Base-by-base conservation (phyloP, 805 yeast genomes). In the Saturnispora serradocipensis region DNA sequence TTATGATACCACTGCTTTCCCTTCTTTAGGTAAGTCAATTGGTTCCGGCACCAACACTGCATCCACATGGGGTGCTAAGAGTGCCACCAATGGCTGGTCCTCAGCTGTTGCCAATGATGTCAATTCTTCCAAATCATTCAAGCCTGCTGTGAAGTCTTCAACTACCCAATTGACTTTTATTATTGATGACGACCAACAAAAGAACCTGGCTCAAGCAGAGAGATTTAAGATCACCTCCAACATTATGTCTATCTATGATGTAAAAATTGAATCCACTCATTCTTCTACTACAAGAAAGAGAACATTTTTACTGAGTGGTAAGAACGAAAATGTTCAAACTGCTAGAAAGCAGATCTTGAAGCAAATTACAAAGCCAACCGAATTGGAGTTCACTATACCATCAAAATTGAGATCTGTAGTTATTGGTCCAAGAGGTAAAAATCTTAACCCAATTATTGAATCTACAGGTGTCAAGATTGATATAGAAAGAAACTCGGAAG, bases 361-460 rank as follows among this genome's bases (percentile, higher is more conserved):
- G 62, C 84, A 80, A 59, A 75, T 91, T 64, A 83, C 95, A 38
- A 84, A 82, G 65, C 95, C 95, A 50, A 79, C 84, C 52, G 70
- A 69, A 5, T 69, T 79, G 46, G 68, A 72, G 30, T 78, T 90
- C 63, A 65, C 74, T 30, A 78, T 90, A 49, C 97, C 98, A 32
- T 78, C 90, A 13, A 79, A 78, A 58, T 75, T 87, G 53, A 79
- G 93, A 67, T 77, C 95, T 7, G 77, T 79, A 47, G 79, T 90
- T 53, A 90, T 90, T 68, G 98, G 98, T 53, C 76, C 90, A 43
- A 86, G 84, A 65, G 98, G 98, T 65, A 78, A 76, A 59, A 84
- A 75, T 54, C 78, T 90, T 68, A 86, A 81, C 66, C 90, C 93
- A 53, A 86, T 90, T 57, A 75, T 86, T 46, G 84, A 77, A 49